Base-by-base conservation (phyloP, 352 stramenopile species). In the Pythium grandisporangium region DNA sequence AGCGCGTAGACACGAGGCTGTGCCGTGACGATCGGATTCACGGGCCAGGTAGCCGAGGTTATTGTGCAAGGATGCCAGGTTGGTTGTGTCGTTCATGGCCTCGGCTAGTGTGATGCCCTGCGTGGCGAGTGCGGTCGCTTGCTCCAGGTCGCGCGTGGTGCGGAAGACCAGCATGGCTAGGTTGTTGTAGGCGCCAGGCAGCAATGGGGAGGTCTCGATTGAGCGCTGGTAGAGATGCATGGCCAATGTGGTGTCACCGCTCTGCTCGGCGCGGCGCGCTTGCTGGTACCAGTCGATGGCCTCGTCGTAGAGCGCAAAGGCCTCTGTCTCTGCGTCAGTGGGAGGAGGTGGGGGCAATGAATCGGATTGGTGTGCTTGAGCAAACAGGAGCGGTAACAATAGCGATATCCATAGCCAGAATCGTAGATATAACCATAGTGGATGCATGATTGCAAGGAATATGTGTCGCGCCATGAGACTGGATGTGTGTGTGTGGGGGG, bases 111-210 rank as follows among this genome's bases (percentile, higher is more conserved):
- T 22, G 1, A 70, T 47, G 20, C 76, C 76, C 21, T 61, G 53
- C 37, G 64, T 42, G 19, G 89, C 51, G 2, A 76, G 36, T 13
- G 45, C 40, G 5, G 80, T 8, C 12, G 73, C 68, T 27, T 69
- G 52, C 5, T 63, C 45, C 37, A 23, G 30, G 42, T 61, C 40
- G 4, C 41, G 27, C 1, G 50, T 38, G 2, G 19, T n/a, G 1
- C 70, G 42, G 14, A 58, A 63, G 6, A 85, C 22, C 19, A 90
- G 41, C 55, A 87, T 77, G 0, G 60, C 81, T 7, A 93, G 42
- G 55, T 93, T 92, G 48, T 92, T 91, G 54, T 83, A 84, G n/a
- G 78, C 65, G 5, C 49, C 57, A 4, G 66, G 55, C 19, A 87
- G 53, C 27, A 59, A 37, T 24, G 63, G 56, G 48, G 77, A 84